Evolutionary conservation across 2,329 filamentous ascomycete species (phyloP).

Genomic region (Penicillium sp.): DNA sequence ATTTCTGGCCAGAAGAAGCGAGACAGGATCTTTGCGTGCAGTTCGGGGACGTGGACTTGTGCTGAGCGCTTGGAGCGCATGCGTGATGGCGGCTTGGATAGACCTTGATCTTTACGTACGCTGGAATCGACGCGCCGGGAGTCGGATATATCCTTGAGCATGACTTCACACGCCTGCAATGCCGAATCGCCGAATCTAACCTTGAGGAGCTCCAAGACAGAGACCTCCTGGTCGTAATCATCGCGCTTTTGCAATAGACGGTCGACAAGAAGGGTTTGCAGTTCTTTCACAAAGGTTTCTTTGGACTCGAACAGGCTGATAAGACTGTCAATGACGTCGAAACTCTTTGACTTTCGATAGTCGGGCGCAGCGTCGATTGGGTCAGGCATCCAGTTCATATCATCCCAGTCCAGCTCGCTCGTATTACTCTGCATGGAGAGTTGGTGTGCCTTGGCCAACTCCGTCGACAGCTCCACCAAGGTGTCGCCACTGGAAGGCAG

Average conservation of each 20-base stretch:
- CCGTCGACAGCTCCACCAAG: slow-evolving; percentile 51
- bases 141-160: slow-evolving; percentile 89
- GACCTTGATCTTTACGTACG: slow-evolving; percentile 54
- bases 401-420: slow-evolving; percentile 78
- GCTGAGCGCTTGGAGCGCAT: slow-evolving; percentile 28
- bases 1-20: slow-evolving; percentile 89
- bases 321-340: slow-evolving; percentile 87
- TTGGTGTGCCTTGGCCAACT: slow-evolving; percentile 44
- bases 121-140: slow-evolving; percentile 67
- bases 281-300: slow-evolving; percentile 89
- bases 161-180: slow-evolving; percentile 91
- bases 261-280: slow-evolving; percentile 83
- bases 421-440: slow-evolving; percentile 45
- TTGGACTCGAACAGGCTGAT: slow-evolving; percentile 83
- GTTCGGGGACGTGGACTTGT: slow-evolving; percentile 39
- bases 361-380: slow-evolving; percentile 89
- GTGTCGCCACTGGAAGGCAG: slow-evolving; percentile 36
- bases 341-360: slow-evolving; percentile 81
- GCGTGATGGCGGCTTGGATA: slow-evolving; percentile 24
- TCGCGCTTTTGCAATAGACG: slow-evolving; percentile 64
- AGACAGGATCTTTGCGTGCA: slow-evolving; percentile 82
- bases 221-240: slow-evolving; percentile 72
- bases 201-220: slow-evolving; percentile 82
- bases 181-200: slow-evolving; percentile 78
- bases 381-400: slow-evolving; percentile 89